These are phyloP conservation scores for Hymenoscyphus repandus DNA, from an alignment of 2,329 filamentous ascomycete species.

Conservation along the genomic window DNA sequence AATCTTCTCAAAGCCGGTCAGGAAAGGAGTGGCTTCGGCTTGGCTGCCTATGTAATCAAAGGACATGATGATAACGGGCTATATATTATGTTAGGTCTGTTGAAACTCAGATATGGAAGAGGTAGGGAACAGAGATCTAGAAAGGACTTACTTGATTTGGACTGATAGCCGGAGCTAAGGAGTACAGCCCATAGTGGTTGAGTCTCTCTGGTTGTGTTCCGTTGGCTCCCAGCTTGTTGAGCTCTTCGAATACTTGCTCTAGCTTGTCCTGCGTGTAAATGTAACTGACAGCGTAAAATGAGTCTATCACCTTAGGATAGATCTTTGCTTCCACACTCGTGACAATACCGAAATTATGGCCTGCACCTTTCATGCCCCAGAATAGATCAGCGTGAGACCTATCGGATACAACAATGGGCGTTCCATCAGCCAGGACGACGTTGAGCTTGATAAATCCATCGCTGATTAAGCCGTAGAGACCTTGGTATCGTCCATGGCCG, in stretches of 20 bases:
- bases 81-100: too few relatives aligned
- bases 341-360: constrained; percentile 40
- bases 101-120: too few relatives aligned
- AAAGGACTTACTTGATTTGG: not conserved
- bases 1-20: not conserved
- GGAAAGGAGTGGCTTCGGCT: not conserved
- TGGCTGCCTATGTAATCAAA: not conserved
- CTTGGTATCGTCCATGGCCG: constrained; percentile 36
- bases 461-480: constrained; percentile 37
- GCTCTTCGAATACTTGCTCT: constrained; percentile 31
- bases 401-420: constrained; percentile 38
- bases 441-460: constrained; percentile 40
- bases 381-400: constrained; percentile 36
- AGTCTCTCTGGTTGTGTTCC: not conserved
- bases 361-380: constrained; percentile 33
- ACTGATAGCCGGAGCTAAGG: not conserved
- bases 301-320: not conserved
- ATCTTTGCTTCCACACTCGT: constrained; percentile 34
- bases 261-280: constrained; percentile 25
- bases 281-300: constrained; percentile 18
- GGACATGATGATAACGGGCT: constrained; percentile 1
- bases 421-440: constrained; percentile 43
- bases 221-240: not conserved
- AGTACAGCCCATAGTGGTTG: not conserved
- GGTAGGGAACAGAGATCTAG: not conserved